Conservation (phyloP, 139 green algal genomes). For the Ostreobium quekettii region DNA sequence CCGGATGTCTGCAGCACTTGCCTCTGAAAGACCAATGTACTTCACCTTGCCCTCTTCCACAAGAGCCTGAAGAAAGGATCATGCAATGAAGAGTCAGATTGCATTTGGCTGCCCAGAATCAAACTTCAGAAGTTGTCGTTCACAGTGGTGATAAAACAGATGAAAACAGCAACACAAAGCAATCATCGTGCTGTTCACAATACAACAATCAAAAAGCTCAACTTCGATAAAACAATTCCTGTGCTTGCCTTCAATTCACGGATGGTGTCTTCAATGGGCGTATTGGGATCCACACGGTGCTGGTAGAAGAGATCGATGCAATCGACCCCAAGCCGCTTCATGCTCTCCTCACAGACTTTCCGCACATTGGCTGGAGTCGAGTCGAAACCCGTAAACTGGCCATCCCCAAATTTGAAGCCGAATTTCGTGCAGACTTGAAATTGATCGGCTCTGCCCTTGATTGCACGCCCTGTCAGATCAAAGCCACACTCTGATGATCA, state of each 20-base stretch:
- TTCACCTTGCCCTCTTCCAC: conserved; percentile 60
- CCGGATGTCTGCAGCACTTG: conserved; percentile 42
- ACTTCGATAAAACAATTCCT: no score
- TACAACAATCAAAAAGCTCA: no score
- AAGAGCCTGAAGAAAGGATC: conserved; percentile 40
- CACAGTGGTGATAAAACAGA: no score
- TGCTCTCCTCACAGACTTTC: conserved; percentile 27
- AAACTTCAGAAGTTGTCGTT: no score
- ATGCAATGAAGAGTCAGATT: conserved; percentile 39
- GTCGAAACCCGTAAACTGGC: conserved; percentile 23
- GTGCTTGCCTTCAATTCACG: conserved; percentile 44
- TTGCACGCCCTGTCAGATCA: conserved; percentile 30
- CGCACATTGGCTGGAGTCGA: conserved; percentile 19
- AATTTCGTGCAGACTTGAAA: conserved; percentile 44
- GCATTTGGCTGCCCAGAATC: conserved; percentile 41
- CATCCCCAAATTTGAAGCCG: conserved; percentile 22
- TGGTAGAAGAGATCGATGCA: conserved; percentile 52
- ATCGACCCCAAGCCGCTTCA: conserved; percentile 40
- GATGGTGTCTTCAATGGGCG: conserved; percentile 53
- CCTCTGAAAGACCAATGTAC: conserved; percentile 64
- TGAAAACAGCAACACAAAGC: no score
- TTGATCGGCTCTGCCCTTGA: conserved; percentile 25
- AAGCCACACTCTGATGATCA: no score
- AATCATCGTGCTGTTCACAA: no score
- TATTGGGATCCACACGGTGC: conserved; percentile 40